Percentiles rank a stretch among this genome's conserved stretches.
phyloP scores from a whole-genome alignment of 1,284 basidiomycete species.

The Ganoderma sinense region DNA sequence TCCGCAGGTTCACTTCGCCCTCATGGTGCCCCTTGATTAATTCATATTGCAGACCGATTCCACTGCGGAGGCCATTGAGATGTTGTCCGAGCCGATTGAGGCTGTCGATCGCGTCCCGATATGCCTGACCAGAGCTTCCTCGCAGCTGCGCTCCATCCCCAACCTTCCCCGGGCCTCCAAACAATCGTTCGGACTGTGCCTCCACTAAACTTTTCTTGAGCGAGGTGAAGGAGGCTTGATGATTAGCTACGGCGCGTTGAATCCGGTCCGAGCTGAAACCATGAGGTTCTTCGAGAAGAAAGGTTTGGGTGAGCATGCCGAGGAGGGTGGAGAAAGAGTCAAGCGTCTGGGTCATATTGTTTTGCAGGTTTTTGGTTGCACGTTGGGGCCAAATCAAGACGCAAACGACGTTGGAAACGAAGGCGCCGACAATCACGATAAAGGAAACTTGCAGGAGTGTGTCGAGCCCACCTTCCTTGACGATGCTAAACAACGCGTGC shows the following conservation, averaged over 20 bases:
- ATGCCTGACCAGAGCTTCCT: slow-evolving; percentile 62
- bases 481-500: slow-evolving; percentile 56
- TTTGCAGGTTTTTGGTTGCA: slow-evolving; percentile 85
- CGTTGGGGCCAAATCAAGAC: slow-evolving; percentile 85
- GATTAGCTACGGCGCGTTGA: slow-evolving; percentile 78
- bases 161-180: slow-evolving; percentile 47
- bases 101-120: slow-evolving; percentile 85
- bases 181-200: slow-evolving; percentile 84
- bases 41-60: slow-evolving; percentile 85
- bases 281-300: slow-evolving; percentile 81
- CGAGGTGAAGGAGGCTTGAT: slow-evolving; percentile 88
- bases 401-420: slow-evolving; percentile 87
- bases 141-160: slow-evolving; percentile 37
- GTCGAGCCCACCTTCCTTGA: slow-evolving; percentile 89
- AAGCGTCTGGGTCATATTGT: slow-evolving; percentile 85
- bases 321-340: slow-evolving; percentile 89
- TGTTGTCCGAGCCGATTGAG: slow-evolving; percentile 92
- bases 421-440: slow-evolving; percentile 81
- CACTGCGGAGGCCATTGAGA: slow-evolving; percentile 85
- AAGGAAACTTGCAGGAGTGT: slow-evolving; percentile 78
- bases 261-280: slow-evolving; percentile 67
- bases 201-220: slow-evolving; percentile 86
- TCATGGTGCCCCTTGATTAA: slow-evolving; percentile 73
- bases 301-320: slow-evolving; percentile 81
- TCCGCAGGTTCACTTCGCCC: slow-evolving; percentile 52